Evolutionary conservation across 2,329 filamentous ascomycete species (phyloP).

Genomic region (Alternaria sp.): DNA sequence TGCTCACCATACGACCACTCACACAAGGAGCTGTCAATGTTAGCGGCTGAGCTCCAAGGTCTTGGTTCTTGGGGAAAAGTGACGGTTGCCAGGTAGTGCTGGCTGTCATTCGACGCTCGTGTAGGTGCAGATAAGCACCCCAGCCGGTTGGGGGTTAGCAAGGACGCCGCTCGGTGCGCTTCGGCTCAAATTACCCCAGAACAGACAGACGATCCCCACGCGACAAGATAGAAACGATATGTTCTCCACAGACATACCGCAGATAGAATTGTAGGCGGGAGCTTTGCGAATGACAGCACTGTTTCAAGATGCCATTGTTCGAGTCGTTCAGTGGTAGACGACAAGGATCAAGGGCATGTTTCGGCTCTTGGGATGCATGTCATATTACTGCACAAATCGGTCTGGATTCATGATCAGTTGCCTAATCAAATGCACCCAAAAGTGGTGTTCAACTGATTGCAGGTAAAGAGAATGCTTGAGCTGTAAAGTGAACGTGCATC

Average conservation of each 20-base stretch:
- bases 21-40: neutral
- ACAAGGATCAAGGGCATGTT: neutral
- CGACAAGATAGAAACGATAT: conserved; percentile 1
- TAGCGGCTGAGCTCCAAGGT: conserved; percentile 6
- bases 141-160: conserved; percentile 8
- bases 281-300: neutral
- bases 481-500: neutral
- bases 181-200: conserved; percentile 14
- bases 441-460: neutral
- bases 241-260: neutral
- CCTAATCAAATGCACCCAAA: neutral
- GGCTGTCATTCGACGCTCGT: conserved; percentile 13
- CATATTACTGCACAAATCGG: neutral
- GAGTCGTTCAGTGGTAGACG: neutral
- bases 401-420: conserved; percentile 1
- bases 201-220: conserved; percentile 12
- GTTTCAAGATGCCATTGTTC: neutral
- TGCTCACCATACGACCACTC: conserved; percentile 1
- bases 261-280: neutral
- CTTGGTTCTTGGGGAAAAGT: conserved; percentile 9
- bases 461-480: neutral
- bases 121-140: conserved; percentile 22
- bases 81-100: conserved; percentile 6
- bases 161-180: conserved; percentile 9
- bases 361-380: conserved; percentile 1